These are phyloP conservation scores for Yamadazyma membranifaciens DNA, from an alignment of 1,139 yeast genomes.

Conservation along the genomic window DNA sequence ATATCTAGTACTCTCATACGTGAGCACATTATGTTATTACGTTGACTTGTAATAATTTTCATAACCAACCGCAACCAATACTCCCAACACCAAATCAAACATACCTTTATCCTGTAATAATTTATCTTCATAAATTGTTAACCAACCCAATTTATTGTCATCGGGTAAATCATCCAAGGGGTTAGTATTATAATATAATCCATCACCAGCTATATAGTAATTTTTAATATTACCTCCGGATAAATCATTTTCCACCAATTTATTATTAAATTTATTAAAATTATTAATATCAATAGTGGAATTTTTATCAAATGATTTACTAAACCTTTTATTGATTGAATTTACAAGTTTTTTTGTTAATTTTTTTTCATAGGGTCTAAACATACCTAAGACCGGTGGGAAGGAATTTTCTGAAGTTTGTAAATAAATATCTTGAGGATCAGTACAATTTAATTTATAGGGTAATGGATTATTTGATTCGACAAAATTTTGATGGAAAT, in stretches of 20 bases:
- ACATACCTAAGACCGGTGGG: constrained; percentile 47
- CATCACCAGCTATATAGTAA: constrained; percentile 56
- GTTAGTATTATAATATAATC: constrained; percentile 39
- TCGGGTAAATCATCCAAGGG: constrained; percentile 62
- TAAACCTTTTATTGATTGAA: constrained; percentile 18
- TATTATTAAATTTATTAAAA: constrained; percentile 11
- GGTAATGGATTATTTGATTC: constrained; percentile 13
- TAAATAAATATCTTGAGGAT: constrained; percentile 32
- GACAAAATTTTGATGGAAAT: constrained; percentile 31
- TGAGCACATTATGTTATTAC: too few relatives aligned
- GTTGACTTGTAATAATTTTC: constrained; percentile 14
- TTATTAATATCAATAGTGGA: constrained; percentile 4
- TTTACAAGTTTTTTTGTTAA: constrained; percentile 40
- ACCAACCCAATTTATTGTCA: constrained; percentile 61
- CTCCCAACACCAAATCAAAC: constrained; percentile 55
- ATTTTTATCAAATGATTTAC: constrained; percentile 8
- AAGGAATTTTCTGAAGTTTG: constrained; percentile 21
- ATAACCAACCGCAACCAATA: constrained; percentile 54
- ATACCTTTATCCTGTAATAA: constrained; percentile 37
- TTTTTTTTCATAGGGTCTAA: constrained; percentile 53
- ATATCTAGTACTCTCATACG: too few relatives aligned
- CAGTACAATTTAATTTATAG: constrained; percentile 17
- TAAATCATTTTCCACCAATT: constrained; percentile 21
- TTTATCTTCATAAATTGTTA: constrained; percentile 54
- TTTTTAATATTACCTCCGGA: constrained; percentile 30